Base-by-base conservation (phyloP, 345 rosid genomes). In the Moricandia arvensis region DNA sequence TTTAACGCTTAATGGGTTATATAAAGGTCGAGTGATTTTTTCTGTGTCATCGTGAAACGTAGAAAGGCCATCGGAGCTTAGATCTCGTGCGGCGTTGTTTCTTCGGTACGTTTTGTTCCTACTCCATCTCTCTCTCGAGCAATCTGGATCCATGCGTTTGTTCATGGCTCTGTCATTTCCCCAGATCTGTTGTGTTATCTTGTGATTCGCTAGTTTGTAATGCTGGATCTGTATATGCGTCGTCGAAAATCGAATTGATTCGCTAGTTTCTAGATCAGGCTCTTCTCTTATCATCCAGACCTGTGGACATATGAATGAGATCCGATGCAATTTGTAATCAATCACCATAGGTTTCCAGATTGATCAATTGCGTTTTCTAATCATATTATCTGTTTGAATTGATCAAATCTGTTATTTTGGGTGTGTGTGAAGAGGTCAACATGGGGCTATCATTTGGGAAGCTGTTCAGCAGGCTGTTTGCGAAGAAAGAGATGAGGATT, bases 401-500 rank as follows among this genome's bases (percentile, higher is more conserved):
- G 24, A 21, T 21, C 24, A 21, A 21, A 21, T 21, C 24, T 21
- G 24, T 21, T 21, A 21, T 21, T n/a, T n/a, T n/a, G n/a, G n/a
- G n/a, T n/a, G n/a, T n/a, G n/a, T n/a, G n/a, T n/a, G n/a, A n/a
- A n/a, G n/a, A n/a, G n/a, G n/a, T n/a, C n/a, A n/a, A n/a, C 9
- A 88, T 88, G 93, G 90, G 93, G 81, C 59, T 88, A 69, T 82
- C 86, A 51, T 86, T 88, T 66, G 82, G 89, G 10, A 88, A 88
- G 85, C 83, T 88, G 66, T 88, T 88, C 80, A 86, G 93, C 76
- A 83, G 86, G 76, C 85, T 88, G 11, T 88, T 88, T 73, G 90
- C 93, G 37, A 88, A 86, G 86, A 86, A 86, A 68, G 90, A 88
- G 86, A 88, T 88, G 93, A 84, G 90, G 24, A 88, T 88, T 71